A percentile compares a stretch with the other conserved stretches of the same genome.
These are phyloP conservation scores for Irpex rosettiformis DNA, from an alignment of 1,284 basidiomycete species.

Conservation along the genomic window DNA sequence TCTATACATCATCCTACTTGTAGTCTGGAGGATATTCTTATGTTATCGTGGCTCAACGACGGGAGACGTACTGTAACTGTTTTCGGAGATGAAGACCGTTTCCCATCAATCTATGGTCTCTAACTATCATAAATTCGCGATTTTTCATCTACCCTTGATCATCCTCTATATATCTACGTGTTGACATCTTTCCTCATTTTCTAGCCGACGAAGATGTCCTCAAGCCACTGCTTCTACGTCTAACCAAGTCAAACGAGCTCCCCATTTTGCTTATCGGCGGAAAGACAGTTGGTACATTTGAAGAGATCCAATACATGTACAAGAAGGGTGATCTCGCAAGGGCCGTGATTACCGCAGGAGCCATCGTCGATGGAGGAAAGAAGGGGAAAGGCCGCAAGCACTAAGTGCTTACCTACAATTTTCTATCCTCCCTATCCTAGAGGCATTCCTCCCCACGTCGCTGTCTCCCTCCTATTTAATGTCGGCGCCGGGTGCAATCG, in stretches of 20 bases:
- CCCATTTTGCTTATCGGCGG: conserved; percentile 76
- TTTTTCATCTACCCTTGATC: too few species aligned
- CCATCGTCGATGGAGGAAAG: conserved; percentile 48
- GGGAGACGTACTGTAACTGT: too few species aligned
- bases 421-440: background rate
- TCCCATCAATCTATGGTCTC: too few species aligned
- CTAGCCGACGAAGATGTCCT: conserved; percentile 44
- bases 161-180: too few species aligned
- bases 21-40: conserved; percentile 18
- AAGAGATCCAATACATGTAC: conserved; percentile 51
- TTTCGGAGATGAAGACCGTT: too few species aligned
- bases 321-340: conserved; percentile 49
- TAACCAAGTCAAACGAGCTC: conserved; percentile 54
- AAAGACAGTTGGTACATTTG: conserved; percentile 47
- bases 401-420: conserved; percentile 6
- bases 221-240: conserved; percentile 44
- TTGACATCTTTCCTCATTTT: background rate
- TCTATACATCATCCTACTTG: conserved; percentile 7
- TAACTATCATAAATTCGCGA: too few species aligned
- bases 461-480: background rate
- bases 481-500: background rate
- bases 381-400: conserved; percentile 48
- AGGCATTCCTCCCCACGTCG: background rate
- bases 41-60: too few species aligned
- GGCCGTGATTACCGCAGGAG: conserved; percentile 55